Base-by-base conservation (phyloP, 768 basidiomycete genomes). In the Suillus hirtellus region DNA sequence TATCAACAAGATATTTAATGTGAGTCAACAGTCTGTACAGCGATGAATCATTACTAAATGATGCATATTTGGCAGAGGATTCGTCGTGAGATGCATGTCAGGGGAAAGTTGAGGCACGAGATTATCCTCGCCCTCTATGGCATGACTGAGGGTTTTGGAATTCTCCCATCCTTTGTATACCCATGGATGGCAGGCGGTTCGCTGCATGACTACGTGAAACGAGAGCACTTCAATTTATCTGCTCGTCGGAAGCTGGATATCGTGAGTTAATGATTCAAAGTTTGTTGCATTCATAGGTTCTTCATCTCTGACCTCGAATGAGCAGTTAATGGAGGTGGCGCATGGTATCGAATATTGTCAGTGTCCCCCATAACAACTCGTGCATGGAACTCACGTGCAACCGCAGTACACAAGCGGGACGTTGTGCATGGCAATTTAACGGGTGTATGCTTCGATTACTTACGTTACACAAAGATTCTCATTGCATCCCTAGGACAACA, bases 221-320 rank as follows among this genome's bases (percentile, higher is more conserved):
- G n/a, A 44, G 19, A 44, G 43, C 9, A 44, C 43, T 0, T 3
- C 44, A 11, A n/a, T n/a, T 19, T 52, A 17, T 1, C 50, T 52
- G 31, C 9, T 4, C 17, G 3, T 31, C 15, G 4, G 27, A 52
- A 19, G 50, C 4, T 52, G 15, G 9, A 52, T 19, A 34, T 52
- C 1, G 50, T 52, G 5, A 31, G 50, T 34, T 6, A 7, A 31
- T 50, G 8, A 12, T 52, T 34, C 35, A 10, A 37, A 37, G 35
- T 37, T 3, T n/a, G 17, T 19, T 0, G 15, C 7, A 42, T 7
- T 0, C 1, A 2, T 15, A 17, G 7, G 17, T 42, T 5, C 5
- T 42, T 17, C 6, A 17, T 1, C 15, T 42, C 15, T 42, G 15
- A 42, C 7, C 5, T 42, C 42, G 42, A 42, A 42, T 17, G 15